These are phyloP conservation scores for Tinospora cordifolia DNA, from an alignment of 164 flowering plant species.

Conservation along the genomic window DNA sequence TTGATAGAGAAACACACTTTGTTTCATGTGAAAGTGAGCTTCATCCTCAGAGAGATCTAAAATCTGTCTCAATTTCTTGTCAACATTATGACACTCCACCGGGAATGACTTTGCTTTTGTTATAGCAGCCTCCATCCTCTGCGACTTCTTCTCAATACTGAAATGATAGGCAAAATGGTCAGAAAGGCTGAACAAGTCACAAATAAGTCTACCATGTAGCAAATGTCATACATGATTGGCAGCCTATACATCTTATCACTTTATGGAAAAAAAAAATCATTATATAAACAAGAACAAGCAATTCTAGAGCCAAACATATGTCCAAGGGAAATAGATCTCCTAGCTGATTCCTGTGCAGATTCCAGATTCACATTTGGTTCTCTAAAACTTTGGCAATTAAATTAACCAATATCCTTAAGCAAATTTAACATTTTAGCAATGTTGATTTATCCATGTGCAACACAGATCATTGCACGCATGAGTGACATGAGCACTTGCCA, in stretches of 20 bases:
- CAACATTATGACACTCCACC: constrained; percentile 78
- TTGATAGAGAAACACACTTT: constrained; percentile 88
- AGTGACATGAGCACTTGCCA: too few relatives aligned
- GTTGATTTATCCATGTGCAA: neutral
- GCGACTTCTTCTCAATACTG: constrained; percentile 54
- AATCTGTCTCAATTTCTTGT: constrained; percentile 83
- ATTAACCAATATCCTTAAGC: neutral
- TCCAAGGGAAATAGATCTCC: neutral
- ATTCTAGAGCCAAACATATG: neutral
- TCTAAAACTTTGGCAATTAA: neutral
- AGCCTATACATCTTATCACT: neutral
- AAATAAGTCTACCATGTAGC: neutral
- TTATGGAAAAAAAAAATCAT: neutral
- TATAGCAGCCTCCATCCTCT: constrained; percentile 60
- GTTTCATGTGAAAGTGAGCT: constrained; percentile 89
- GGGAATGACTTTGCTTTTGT: constrained; percentile 50
- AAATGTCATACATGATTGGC: neutral
- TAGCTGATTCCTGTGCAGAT: neutral
- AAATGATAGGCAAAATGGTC: constrained; percentile 9
- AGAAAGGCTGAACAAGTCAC: neutral
- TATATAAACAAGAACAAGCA: neutral
- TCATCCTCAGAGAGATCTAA: constrained; percentile 91
- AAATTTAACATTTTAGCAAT: neutral
- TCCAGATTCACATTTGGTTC: neutral
- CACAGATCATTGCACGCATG: neutral